Base-by-base conservation (phyloP, 768 basidiomycete genomes). In the Naematelia aurantialba region DNA sequence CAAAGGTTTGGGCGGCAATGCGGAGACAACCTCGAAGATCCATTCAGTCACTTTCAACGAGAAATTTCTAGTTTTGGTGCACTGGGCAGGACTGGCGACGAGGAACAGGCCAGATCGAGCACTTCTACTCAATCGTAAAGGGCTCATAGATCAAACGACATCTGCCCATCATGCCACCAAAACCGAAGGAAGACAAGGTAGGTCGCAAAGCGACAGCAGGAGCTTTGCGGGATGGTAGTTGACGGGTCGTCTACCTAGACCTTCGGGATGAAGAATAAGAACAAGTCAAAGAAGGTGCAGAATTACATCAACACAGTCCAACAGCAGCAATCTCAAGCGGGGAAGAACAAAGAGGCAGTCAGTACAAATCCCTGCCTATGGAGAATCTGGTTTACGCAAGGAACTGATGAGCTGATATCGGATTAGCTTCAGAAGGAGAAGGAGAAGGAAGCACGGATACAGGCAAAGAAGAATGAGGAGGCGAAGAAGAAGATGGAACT, bases 211-310 rank as follows among this genome's bases (percentile, higher is more conserved):
- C 45, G n/a, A 19, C 12, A n/a, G 45, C 21, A 19, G n/a, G 21
- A 29, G 27, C 26, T 44, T 52, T 8, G 17, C 30, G n/a, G 19
- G 27, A 27, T 13, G 24, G 42, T 24, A 57, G 48, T 53, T 59
- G 45, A 58, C 22, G n/a, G 44, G 27, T 8, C 50, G 13, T 22
- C 45, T 13, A 22, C 27, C 10, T 50, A 80, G 79, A 79, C 78
- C 44, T 80, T 80, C 56, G 79, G 79, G 27, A 72, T 80, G 67
- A 79, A 79, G 70, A 80, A 80, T 69, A 77, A 76, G 65, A 74
- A 72, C 75, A 92, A 91, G 80, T 93, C 91, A 1, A 79, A 89
- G 69, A 96, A 88, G 78, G 93, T 93, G 25, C 88, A 97, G 81
- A 85, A 87, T 66, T 83, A 90, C 64, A 86, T 94, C 21, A 84